Evolutionary conservation across 2,329 filamentous ascomycete species (phyloP).

Genomic region (Aspergillus nomiae): DNA sequence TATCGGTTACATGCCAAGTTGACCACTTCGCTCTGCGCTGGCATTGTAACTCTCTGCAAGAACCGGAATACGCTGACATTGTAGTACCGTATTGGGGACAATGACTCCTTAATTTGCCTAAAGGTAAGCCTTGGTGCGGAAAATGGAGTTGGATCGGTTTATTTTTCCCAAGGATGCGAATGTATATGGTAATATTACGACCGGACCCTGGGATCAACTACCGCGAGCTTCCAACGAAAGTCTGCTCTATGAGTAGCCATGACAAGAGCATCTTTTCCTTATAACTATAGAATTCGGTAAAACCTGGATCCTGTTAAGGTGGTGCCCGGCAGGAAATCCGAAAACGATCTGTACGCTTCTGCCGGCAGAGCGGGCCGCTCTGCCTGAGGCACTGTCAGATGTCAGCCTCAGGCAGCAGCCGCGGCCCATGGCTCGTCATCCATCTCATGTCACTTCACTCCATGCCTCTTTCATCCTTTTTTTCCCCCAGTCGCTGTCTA

Average conservation of each 20-base stretch:
- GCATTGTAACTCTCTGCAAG: background rate
- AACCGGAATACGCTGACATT: background rate
- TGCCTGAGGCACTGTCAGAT: conserved; percentile 7
- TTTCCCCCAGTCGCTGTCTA: background rate
- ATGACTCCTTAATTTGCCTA: background rate
- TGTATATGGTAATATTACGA: background rate
- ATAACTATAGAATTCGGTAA: no score
- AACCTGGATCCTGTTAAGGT: no score
- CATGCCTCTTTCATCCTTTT: background rate
- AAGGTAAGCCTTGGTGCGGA: background rate
- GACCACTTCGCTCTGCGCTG: background rate
- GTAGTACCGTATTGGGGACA: background rate
- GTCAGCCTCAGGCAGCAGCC: background rate
- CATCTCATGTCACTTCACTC: background rate
- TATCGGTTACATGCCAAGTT: background rate
- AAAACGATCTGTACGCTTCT: no score
- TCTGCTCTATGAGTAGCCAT: background rate
- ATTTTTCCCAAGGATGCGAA: background rate
- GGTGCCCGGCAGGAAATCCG: no score
- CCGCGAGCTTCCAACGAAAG: background rate
- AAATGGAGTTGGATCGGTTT: background rate
- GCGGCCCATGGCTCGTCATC: background rate
- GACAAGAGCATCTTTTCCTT: no score
- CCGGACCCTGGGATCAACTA: no score
- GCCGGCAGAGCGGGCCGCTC: no score